phyloP scores from a whole-genome alignment of 2,329 filamentous ascomycete species.

The Pseudocercospora macadamiae region DNA sequence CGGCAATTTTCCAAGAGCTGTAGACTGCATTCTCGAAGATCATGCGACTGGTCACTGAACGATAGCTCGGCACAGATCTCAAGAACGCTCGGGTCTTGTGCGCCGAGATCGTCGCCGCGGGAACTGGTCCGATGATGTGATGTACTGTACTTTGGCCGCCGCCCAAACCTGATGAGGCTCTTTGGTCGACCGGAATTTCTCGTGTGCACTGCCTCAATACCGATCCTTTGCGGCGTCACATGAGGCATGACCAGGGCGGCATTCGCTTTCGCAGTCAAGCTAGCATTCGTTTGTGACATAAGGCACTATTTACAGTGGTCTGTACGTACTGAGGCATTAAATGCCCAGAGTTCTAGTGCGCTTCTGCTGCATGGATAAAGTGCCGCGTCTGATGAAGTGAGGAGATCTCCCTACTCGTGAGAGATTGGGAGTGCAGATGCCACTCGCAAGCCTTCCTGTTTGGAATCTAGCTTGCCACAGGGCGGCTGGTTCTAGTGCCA shows the following conservation, averaged over 20 bases:
- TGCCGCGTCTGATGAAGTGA: neutral
- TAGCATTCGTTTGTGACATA: neutral
- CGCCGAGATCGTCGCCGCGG: neutral
- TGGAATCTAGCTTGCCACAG: neutral
- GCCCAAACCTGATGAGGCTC: too few relatives aligned
- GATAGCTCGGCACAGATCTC: neutral
- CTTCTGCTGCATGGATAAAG: neutral
- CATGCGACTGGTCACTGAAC: neutral
- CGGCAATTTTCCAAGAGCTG: too few relatives aligned
- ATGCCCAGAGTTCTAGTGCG: neutral
- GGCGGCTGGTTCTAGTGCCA: neutral
- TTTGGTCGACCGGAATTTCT: neutral
- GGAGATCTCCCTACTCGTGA: neutral
- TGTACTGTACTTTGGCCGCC: too few relatives aligned
- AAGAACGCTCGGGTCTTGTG: neutral
- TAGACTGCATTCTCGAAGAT: neutral
- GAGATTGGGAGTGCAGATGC: neutral
- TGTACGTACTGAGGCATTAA: constrained; percentile 19
- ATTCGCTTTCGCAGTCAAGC: neutral
- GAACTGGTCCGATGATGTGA: neutral
- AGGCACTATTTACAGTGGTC: neutral
- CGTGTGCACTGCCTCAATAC: constrained; percentile 3
- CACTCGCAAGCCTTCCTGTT: neutral
- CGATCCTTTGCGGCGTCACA: constrained; percentile 4
- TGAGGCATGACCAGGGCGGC: neutral